Percentiles rank a stretch among this genome's conserved stretches.
Evolutionary conservation across 2,329 filamentous ascomycete species (phyloP).

Genomic region (Fusarium piperis): DNA sequence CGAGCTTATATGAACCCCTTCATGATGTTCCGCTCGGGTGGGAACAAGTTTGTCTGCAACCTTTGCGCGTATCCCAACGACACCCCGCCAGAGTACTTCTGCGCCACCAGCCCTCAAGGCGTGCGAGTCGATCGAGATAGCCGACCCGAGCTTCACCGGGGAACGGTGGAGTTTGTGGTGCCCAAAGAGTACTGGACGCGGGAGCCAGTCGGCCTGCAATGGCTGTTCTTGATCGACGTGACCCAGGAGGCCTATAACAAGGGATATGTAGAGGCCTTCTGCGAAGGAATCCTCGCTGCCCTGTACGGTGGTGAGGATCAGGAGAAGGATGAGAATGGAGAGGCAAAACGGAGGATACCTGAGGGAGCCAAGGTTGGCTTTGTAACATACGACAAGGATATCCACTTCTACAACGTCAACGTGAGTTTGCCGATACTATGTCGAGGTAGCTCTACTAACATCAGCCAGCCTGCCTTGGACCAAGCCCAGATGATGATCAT

Average conservation of each 20-base stretch:
- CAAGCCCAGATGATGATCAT: constrained; percentile 98
- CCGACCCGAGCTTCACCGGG: constrained; percentile 86
- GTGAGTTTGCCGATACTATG: constrained; percentile 58
- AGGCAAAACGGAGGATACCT: constrained; percentile 70
- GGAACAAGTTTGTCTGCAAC: constrained; percentile 97
- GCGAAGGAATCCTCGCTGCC: constrained; percentile 85
- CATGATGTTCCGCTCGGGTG: constrained; percentile 94
- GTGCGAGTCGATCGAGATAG: constrained; percentile 88
- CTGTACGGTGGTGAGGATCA: constrained; percentile 77
- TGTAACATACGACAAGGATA: constrained; percentile 94
- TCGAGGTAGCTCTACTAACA: constrained; percentile 21
- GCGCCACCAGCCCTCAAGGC: constrained; percentile 87
- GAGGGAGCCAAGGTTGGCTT: constrained; percentile 89
- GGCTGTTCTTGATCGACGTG: constrained; percentile 92
- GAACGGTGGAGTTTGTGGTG: constrained; percentile 95
- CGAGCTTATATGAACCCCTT: constrained; percentile 98
- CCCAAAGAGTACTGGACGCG: constrained; percentile 99
- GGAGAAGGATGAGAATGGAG: constrained; percentile 60
- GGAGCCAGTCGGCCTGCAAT: constrained; percentile 86
- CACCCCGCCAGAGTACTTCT: constrained; percentile 90
- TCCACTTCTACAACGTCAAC: constrained; percentile 97
- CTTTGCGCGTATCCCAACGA: constrained; percentile 98
- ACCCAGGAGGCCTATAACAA: constrained; percentile 91
- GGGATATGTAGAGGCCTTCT: constrained; percentile 89
- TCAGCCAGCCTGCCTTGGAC: constrained; percentile 73